Conservation (phyloP, 1,139 yeast species). For the Pichia sp. region DNA sequence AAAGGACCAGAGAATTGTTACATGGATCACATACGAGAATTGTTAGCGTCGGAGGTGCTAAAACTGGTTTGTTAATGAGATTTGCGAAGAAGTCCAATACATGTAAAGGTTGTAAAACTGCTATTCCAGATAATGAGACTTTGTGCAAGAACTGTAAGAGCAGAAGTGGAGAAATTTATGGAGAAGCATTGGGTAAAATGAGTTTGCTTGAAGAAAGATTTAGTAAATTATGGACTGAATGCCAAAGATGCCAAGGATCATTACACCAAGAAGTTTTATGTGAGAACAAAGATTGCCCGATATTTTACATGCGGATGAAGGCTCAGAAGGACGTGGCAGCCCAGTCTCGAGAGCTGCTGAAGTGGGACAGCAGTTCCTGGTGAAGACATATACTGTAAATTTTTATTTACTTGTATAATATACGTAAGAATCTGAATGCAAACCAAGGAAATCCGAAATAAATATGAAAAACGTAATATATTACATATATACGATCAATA, state of each 20-base stretch:
- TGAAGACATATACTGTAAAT: slow-evolving; percentile 18
- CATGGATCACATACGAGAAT: slow-evolving; percentile 81
- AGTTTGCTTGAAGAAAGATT: slow-evolving; percentile 77
- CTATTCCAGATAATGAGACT: slow-evolving; percentile 53
- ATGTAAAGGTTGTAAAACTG: slow-evolving; percentile 79
- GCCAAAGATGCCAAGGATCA: slow-evolving; percentile 96
- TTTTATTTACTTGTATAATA: no score
- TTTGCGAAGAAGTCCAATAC: slow-evolving; percentile 86
- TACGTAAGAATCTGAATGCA: not conserved
- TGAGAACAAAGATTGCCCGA: slow-evolving; percentile 94
- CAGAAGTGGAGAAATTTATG: slow-evolving; percentile 72
- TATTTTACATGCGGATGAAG: slow-evolving; percentile 94
- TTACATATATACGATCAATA: no score
- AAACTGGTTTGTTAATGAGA: slow-evolving; percentile 64
- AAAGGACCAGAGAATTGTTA: slow-evolving; percentile 69
- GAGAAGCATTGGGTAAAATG: slow-evolving; percentile 72
- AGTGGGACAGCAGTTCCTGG: slow-evolving; percentile 65
- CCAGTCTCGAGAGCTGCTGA: slow-evolving; percentile 62
- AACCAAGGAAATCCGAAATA: not conserved
- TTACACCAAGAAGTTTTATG: slow-evolving; percentile 94
- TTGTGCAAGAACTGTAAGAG: slow-evolving; percentile 74
- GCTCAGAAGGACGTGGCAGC: slow-evolving; percentile 80
- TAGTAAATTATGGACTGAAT: slow-evolving; percentile 93
- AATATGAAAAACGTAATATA: no score
- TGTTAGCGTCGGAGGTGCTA: slow-evolving; percentile 59